Evolutionary conservation across 345 rosid species (phyloP), one percentile per base, ranked within the genome.

Genomic region (Nasturtium officinale): DNA sequence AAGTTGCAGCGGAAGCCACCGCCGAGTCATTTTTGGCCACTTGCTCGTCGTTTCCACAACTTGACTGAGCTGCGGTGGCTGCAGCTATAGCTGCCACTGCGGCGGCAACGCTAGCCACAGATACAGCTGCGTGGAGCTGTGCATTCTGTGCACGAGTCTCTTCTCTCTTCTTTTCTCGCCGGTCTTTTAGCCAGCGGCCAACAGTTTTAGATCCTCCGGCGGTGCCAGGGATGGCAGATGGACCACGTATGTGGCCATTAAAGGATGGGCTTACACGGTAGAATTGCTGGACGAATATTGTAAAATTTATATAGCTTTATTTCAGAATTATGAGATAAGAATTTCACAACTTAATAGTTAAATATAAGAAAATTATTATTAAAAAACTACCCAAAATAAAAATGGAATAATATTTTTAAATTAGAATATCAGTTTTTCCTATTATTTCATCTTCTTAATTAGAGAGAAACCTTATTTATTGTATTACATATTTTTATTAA

Each of bases 81-180:
- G 91, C 89, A 4, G 93, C 93, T 0, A 85, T 89, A 1, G 96
- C 93, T 3, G 97, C 97, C 1, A 91, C 84, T 0, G 97, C 97
- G 0, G 97, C 87, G 0, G 97, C 93, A 0, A 91, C 96, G 7
- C 91, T 86, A 0, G 96, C 97, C 0, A 91, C 96, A 2, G 97
- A 84, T 17, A 91, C 69, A 2, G 90, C 91, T 0, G 96, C 91
- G 23, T 91, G 91, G 7, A 91, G 87, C 82, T 91, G 97, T 1
- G 97, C 96, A 28, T 91, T 91, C 0, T 82, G 93, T 15, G 90
- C 88, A 29, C 96, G 82, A 2, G 85, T 59, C 66, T 91, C 96
- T 69, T 91, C 97, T 67, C 86, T 91, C 65, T 87, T 89, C 85
- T 89, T 91, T 82, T 89, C 96, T 76, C 81, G 84, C 66, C 96